Evolutionary conservation across 1,284 basidiomycete genomes (phyloP).

Genomic region (Boletus semigastroideus): DNA sequence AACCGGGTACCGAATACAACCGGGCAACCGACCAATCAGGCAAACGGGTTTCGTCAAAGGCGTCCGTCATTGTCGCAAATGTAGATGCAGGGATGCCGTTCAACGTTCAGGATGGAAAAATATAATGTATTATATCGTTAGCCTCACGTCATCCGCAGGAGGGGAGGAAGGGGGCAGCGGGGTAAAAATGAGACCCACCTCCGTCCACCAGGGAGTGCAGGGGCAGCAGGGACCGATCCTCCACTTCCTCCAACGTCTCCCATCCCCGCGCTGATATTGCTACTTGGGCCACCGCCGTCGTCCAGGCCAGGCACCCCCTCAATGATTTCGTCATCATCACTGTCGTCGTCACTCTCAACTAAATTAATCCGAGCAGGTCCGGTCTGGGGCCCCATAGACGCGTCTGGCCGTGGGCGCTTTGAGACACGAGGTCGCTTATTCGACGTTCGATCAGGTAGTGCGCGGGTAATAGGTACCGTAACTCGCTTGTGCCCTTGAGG

Average conservation of each 20-base stretch:
- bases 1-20: slow-evolving; percentile 11
- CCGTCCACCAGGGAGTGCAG: slow-evolving; percentile 22
- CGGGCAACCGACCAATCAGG: slow-evolving; percentile 4
- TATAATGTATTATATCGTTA: slow-evolving; percentile 7
- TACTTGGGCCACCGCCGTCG: slow-evolving; percentile 1
- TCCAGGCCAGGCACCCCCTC: slow-evolving; percentile 22
- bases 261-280: neutral
- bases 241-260: slow-evolving; percentile 8
- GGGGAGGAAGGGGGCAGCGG: neutral
- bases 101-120: neutral
- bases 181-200: slow-evolving; percentile 24
- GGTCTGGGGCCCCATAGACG: neutral
- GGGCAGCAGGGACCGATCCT: slow-evolving; percentile 6
- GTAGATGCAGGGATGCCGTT: neutral
- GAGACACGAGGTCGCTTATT: slow-evolving; percentile 22
- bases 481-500: slow-evolving; percentile 5
- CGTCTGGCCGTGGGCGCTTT: slow-evolving; percentile 20
- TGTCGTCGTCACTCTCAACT: slow-evolving; percentile 31
- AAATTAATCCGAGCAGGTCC: slow-evolving; percentile 4
- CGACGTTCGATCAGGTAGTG: slow-evolving; percentile 8
- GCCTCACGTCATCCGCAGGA: slow-evolving; percentile 1
- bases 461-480: neutral
- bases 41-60: slow-evolving; percentile 2
- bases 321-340: slow-evolving; percentile 31
- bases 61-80: slow-evolving; percentile 3